These are phyloP conservation scores for Aspergillus persii DNA, from an alignment of 2,329 filamentous ascomycete genomes.

Conservation along the genomic window DNA sequence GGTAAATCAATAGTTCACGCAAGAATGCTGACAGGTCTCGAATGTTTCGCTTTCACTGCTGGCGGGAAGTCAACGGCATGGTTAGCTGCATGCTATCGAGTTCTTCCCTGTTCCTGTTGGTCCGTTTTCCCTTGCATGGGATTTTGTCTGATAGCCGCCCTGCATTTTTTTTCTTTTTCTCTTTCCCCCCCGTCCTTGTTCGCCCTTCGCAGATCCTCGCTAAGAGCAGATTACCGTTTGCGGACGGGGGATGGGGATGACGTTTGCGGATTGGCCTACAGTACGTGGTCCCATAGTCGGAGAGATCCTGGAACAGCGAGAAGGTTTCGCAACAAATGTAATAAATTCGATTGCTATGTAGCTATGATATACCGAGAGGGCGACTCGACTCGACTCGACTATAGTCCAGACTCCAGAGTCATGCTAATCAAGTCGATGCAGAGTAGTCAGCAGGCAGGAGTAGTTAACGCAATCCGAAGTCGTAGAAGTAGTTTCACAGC, in stretches of 20 bases:
- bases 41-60: neutral
- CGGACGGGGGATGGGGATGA: conserved; percentile 4
- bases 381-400: no score
- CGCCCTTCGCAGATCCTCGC: neutral
- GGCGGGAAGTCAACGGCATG: neutral
- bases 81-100: neutral
- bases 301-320: neutral
- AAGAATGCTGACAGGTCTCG: conserved; percentile 12
- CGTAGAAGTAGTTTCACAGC: neutral
- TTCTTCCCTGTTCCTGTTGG: neutral
- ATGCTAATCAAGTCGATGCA: neutral
- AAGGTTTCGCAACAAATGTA: neutral
- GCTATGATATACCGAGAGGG: neutral
- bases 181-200: neutral
- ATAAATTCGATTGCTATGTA: neutral
- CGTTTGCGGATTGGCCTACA: conserved; percentile 10
- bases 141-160: neutral
- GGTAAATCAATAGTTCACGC: conserved; percentile 11
- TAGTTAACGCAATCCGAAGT: neutral
- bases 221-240: conserved; percentile 1
- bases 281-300: neutral
- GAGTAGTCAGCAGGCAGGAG: neutral
- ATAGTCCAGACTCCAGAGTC: neutral
- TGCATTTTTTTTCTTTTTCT: neutral
- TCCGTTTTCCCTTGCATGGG: neutral